Evolutionary conservation across 352 stramenopile genomes (phyloP), one percentile per base, ranked within the genome.

Genomic region (Phytophthora cryptogea): DNA sequence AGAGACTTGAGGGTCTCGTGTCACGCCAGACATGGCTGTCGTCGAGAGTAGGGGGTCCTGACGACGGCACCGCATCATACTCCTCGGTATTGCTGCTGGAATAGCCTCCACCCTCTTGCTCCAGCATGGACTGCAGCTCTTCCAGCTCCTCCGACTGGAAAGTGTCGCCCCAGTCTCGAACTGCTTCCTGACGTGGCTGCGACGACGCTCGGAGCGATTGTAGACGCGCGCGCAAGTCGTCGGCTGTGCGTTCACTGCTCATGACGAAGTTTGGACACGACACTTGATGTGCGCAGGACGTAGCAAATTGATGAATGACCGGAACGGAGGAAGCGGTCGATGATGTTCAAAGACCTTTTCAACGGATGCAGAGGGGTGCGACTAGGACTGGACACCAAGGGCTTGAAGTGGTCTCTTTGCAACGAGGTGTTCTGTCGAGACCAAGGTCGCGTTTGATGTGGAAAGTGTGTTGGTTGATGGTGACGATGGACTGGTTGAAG

Each of bases 41-140:
- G 16, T 57, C 50, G 1, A 37, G 36, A 7, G 36, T 49, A 2
- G 37, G 27, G 1, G 30, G 50, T 6, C 35, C 23, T 0, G 48
- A 46, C 7, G 36, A 39, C 26, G 14, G 20, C 7, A 27, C 27
- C 3, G 39, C 39, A n/a, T 51, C 31, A 20, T 59, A 43, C 14
- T 52, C 48, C 2, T 66, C 57, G 2, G 37, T 30, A 27, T 6
- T 37, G 9, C 28, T 61, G 37, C 55, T 63, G 16, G 17, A 16
- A 23, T 43, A 30, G 40, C 20, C 55, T n/a, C 16, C 54, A 31
- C 8, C 37, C 5, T 68, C 59, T 7, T 54, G 36, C n/a, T 47
- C 52, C 52, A 63, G 43, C 55, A 66, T 60, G 17, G 44, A 57
- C 51, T 66, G 49, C n/a, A 66, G 45, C 13, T 70, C 55, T 17